Evolutionary conservation across 345 rosid genomes (phyloP), one percentile per base, ranked within the genome.

Genomic region (Lepidium africanum): DNA sequence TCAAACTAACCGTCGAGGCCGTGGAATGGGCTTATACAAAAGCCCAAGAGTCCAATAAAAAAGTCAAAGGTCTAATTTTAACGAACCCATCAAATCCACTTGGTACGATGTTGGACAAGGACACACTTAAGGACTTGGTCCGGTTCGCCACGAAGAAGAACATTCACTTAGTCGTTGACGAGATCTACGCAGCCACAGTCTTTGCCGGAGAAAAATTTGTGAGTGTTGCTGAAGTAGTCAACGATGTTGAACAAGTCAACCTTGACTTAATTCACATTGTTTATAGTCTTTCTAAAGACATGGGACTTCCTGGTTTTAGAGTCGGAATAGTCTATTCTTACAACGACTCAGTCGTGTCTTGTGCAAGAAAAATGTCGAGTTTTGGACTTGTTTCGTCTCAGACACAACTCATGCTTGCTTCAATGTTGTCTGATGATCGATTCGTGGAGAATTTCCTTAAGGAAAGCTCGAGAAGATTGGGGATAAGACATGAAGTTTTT

Each of bases 1-100:
- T 92, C 71, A 71, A 71, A 6, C 47, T 92, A 47, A 88, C 91
- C 4, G 63, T 63, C 6, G 73, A 62, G 38, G 86, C 90, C 11
- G 46, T 90, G 0, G 89, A 90, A 70, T 72, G 74, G 52, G 91
- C 96, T 9, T 88, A 85, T 47, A 23, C 67, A 10, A 70, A 65
- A 38, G 90, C 96, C 53, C 65, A 33, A 56, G 57, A 77, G 52
- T 59, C 81, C 41, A 70, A 81, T 70, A 80, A 79, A 36, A 84
- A 77, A 12, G 75, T 92, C 51, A 92, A 88, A 76, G 98, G 98
- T 30, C 41, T 92, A 11, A 80, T 92, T 77, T 5, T 92, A 10
- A 77, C 92, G 0, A 93, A 90, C 77, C 98, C 98, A 4, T 90
- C 96, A 2, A 93, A 93, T 71, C 98, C 98, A 5, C 82, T 93